Base-by-base conservation (phyloP, 73 alveolate species). In the Halteria grandinella region DNA sequence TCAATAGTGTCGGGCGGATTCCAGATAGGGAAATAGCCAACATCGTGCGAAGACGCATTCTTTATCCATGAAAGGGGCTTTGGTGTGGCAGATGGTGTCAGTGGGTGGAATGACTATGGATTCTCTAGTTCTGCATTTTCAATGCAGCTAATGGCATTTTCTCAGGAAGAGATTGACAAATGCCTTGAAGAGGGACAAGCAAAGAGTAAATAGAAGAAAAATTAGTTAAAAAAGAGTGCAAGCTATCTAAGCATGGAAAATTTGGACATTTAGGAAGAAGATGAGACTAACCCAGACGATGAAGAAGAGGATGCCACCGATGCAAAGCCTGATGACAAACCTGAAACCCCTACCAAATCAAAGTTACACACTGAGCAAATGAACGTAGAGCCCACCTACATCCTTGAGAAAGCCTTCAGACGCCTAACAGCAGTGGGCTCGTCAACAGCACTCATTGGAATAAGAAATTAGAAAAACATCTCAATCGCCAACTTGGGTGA, bases 71-170 rank as follows among this genome's bases (percentile, higher is more conserved):
- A 53, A 11, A 47, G 72, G 44, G 79, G 83, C 21, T 49, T 79
- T 28, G 95, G 95, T n/a, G 75, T 87, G 20, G 87, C 91, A 12
- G 95, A 87, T 52, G 95, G 95, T 27, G 95, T 87, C 1, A 77
- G 91, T 24, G 91, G 86, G 8, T 87, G 95, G 89, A 32, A 37
- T 3, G 54, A 64, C 28, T 87, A 66, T 34, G 95, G 95, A 2
- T 45, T 87, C 40, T 71, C 83, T 28, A 21, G 86, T n/a, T 36
- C 75, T 12, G 32, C 40, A 17, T 87, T 87, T 50, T 80, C 95
- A 27, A 29, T 59, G 10, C 64, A 75, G 25, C 50, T 85, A 4
- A 85, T 85, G 89, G 74, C 43, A 10, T 20, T 69, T 8, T 18
- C 69, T 63, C 57, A 63, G 52, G 15, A 20, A 3, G 11, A 48